A percentile compares a stretch with the other conserved stretches of the same genome.
phyloP scores from a whole-genome alignment of 257 asterid species.

The Solanum clarkiae region DNA sequence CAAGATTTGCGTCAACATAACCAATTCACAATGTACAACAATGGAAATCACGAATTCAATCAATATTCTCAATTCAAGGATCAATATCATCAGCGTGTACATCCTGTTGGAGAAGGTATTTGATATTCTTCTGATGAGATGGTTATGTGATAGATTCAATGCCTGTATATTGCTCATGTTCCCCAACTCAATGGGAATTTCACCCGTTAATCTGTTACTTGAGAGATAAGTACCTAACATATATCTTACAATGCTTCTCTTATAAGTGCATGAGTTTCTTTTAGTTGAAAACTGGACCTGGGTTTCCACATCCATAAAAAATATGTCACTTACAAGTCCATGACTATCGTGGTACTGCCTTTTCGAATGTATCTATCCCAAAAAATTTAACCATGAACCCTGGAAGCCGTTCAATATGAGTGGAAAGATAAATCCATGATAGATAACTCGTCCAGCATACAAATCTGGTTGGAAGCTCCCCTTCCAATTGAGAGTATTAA shows the following conservation, averaged over 20 bases:
- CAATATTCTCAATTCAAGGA: too few relatives aligned
- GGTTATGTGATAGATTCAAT: background rate
- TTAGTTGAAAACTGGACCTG: background rate
- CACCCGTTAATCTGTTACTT: background rate
- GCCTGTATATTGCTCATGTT: background rate
- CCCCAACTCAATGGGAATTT: background rate
- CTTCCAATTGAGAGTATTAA: background rate
- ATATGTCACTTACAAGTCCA: rapidly evolving
- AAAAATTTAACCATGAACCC: rapidly evolving
- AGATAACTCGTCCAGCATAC: background rate
- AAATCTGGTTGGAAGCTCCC: background rate
- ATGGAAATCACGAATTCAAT: too few relatives aligned
- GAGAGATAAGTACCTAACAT: background rate
- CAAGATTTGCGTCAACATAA: too few relatives aligned
- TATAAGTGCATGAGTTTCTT: background rate
- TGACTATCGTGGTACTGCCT: background rate
- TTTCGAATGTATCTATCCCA: rapidly evolving
- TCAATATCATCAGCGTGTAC: too few relatives aligned
- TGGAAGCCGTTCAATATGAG: rapidly evolving
- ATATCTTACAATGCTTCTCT: background rate
- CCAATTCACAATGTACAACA: too few relatives aligned
- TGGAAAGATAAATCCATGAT: background rate
- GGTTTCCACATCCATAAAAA: background rate
- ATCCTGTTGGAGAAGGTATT: background rate
- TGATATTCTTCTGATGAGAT: background rate